These are phyloP conservation scores for Neoboletus magnificus DNA, from an alignment of 768 basidiomycete genomes.

Conservation along the genomic window DNA sequence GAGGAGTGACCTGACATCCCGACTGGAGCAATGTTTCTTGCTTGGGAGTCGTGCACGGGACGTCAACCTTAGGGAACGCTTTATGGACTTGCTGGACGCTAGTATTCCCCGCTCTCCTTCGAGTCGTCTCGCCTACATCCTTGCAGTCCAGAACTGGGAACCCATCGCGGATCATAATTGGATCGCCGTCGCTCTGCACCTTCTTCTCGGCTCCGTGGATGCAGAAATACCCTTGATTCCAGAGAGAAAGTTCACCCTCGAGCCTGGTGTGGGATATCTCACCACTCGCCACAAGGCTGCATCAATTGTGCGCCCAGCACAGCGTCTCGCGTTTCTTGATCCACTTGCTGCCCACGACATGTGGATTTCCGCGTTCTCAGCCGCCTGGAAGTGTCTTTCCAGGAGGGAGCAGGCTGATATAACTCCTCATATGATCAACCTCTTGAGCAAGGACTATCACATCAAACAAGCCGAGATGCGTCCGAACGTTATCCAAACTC, in stretches of 20 bases:
- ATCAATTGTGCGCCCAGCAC: conserved; percentile 68
- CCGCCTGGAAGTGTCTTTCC: conserved; percentile 81
- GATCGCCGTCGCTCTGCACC: conserved; percentile 88
- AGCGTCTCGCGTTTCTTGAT: conserved; percentile 81
- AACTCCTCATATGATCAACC: conserved; percentile 83
- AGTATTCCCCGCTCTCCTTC: conserved; percentile 82
- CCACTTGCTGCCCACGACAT: conserved; percentile 70
- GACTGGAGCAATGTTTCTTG: conserved; percentile 90
- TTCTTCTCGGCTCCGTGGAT: conserved; percentile 76
- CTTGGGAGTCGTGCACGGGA: conserved; percentile 88
- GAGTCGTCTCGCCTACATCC: conserved; percentile 81
- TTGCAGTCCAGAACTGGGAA: conserved; percentile 96
- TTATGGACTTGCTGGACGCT: conserved; percentile 86
- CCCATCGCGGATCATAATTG: conserved; percentile 88
- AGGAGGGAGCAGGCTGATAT: conserved; percentile 86
- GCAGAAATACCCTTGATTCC: conserved; percentile 40
- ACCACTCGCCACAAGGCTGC: conserved; percentile 45
- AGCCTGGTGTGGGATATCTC: conserved; percentile 32
- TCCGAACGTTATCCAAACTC: conserved; percentile 89
- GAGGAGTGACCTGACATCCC: conserved; percentile 89
- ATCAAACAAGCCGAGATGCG: conserved; percentile 82
- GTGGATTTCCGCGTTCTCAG: conserved; percentile 87
- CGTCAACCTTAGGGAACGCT: conserved; percentile 70
- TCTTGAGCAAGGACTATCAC: conserved; percentile 93
- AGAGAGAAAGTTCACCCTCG: conserved; percentile 39